Conservation (phyloP, 116 monocot species). For the Zostera marina region DNA sequence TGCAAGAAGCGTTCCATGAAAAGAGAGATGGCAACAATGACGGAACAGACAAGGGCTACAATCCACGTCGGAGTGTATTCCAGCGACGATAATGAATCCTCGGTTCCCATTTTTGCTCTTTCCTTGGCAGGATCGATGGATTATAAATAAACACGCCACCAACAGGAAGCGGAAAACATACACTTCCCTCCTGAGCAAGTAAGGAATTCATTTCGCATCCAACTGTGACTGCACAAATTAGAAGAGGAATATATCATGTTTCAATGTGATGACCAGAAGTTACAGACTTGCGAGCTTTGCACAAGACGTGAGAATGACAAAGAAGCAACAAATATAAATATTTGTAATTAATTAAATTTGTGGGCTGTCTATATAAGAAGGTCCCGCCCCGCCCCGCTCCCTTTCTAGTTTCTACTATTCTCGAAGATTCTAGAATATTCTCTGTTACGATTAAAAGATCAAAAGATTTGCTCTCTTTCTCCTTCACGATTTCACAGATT, state of each 20-base stretch:
- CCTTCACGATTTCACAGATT: no score
- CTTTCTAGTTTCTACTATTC: no score
- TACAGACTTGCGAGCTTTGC: no score
- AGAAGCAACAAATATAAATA: neutral
- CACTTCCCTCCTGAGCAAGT: neutral
- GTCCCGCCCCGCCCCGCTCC: no score
- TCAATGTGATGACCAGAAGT: neutral
- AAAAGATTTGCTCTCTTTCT: no score
- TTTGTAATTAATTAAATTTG: no score
- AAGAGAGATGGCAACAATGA: slow-evolving; percentile 57
- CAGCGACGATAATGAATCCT: slow-evolving; percentile 5
- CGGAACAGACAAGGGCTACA: slow-evolving; percentile 43
- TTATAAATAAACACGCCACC: neutral
- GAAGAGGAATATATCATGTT: neutral
- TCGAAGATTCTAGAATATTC: no score
- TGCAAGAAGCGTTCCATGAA: slow-evolving; percentile 37
- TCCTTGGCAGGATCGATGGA: no score
- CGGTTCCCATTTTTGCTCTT: slow-evolving; percentile 3
- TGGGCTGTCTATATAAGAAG: no score
- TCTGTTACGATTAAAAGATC: no score
- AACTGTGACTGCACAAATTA: no score
- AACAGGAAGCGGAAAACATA: neutral
- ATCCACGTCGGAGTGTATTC: slow-evolving; percentile 66
- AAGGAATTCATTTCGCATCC: slow-evolving; percentile 1
- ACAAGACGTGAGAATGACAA: neutral